Conservation (phyloP, 805 yeast species). For the Ogataea paradorogensis region DNA sequence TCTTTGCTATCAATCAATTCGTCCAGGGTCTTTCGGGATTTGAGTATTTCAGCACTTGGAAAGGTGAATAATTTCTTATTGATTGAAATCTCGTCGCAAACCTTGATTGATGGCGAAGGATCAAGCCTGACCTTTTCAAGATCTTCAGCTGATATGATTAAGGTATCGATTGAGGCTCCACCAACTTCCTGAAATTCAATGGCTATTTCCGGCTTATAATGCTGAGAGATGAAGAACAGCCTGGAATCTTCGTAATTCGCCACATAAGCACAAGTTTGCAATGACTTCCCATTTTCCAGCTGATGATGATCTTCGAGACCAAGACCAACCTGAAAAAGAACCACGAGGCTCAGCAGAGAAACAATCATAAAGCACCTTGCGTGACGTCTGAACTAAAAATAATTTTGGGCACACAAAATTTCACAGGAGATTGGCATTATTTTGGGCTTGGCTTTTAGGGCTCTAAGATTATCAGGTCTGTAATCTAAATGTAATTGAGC, state of each 20-base stretch:
- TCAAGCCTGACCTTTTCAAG: constrained; percentile 25
- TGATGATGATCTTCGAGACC: constrained; percentile 26
- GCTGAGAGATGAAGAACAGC: constrained; percentile 17
- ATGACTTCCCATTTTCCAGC: constrained; percentile 19
- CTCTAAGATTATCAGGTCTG: neutral
- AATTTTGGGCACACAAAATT: neutral
- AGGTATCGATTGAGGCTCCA: constrained; percentile 18
- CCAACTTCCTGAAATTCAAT: constrained; percentile 16
- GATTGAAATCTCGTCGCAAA: constrained; percentile 32
- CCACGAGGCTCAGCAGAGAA: neutral
- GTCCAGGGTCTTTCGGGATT: constrained; percentile 11
- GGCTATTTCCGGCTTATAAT: constrained; percentile 20
- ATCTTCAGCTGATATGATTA: constrained; percentile 26
- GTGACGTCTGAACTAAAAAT: constrained; percentile 1
- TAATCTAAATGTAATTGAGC: too few relatives aligned
- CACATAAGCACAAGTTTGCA: constrained; percentile 33
- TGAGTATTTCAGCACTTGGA: constrained; percentile 13
- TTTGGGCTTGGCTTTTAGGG: neutral
- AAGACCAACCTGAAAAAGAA: neutral
- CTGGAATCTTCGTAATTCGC: constrained; percentile 24
- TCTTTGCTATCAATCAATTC: constrained; percentile 20
- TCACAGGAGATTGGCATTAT: neutral
- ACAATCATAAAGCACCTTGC: neutral
- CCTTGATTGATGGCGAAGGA: constrained; percentile 24
- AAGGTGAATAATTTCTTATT: constrained; percentile 24